Percentiles rank a stretch among this genome's conserved stretches.
Evolutionary conservation across 116 monocot genomes (phyloP).

Genomic region (Papilionanthe hybrid): DNA sequence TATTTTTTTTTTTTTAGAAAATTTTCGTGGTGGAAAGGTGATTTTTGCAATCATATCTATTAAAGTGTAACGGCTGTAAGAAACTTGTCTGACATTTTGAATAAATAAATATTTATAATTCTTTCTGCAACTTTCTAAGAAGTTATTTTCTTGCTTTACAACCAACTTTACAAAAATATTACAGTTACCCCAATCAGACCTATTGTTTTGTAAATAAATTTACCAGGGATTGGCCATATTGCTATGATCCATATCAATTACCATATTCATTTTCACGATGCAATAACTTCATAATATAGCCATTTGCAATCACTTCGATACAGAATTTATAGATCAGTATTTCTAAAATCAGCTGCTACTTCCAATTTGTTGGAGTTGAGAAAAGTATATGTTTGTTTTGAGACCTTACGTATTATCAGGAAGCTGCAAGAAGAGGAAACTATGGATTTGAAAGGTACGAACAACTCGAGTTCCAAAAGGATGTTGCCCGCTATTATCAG

Average conservation of each 20-base stretch:
- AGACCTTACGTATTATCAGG: slow-evolving; percentile 25
- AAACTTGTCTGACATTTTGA: too few relatives aligned
- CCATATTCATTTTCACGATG: not conserved
- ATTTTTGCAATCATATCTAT: too few relatives aligned
- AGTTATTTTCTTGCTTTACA: too few relatives aligned
- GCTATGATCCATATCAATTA: not conserved
- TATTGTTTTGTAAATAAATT: not conserved
- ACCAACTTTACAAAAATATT: too few relatives aligned
- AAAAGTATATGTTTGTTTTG: not conserved
- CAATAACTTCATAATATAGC: not conserved
- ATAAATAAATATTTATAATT: too few relatives aligned
- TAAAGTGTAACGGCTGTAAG: too few relatives aligned
- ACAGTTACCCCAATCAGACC: too few relatives aligned
- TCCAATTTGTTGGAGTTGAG: not conserved
- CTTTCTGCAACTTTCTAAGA: too few relatives aligned
- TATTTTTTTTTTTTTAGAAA: too few relatives aligned
- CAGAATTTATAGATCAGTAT: not conserved
- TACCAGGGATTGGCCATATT: not conserved
- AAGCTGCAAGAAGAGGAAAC: slow-evolving; percentile 88
- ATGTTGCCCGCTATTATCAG: slow-evolving; percentile 59
- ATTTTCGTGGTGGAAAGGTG: too few relatives aligned
- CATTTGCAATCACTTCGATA: not conserved
- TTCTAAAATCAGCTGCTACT: not conserved
- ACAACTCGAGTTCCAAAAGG: slow-evolving; percentile 79
- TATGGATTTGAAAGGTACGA: slow-evolving; percentile 96